Evolutionary conservation across 495 filamentous ascomycete species (phyloP), one percentile per base, ranked within the genome.

Genomic region (Penicillium psychrofluorescens): DNA sequence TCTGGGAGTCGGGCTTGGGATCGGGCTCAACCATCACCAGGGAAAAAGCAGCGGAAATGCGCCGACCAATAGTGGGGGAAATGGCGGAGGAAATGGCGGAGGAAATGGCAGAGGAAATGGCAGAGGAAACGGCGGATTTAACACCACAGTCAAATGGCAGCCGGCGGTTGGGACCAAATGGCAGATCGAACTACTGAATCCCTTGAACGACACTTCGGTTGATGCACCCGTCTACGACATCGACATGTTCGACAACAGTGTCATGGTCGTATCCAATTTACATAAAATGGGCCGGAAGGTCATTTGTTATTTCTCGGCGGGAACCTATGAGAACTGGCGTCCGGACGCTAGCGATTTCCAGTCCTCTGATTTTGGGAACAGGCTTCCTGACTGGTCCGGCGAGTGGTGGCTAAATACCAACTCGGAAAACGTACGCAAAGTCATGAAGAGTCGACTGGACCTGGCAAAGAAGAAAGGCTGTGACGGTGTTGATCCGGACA

Each of bases 221-320:
- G 64, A 77, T 36, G 75, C 71, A 0, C 38, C 62, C 4, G 62
- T 83, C 46, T 83, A 75, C 61, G 79, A 83, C 59, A 76, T 83
- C 40, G 81, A 85, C 44, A 68, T 85, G 4, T 81, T 80, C 64
- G 59, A 67, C 40, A 83, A 75, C 40, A 35, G 55, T 15, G 56
- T 56, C 6, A 49, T 60, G 12, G 67, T 55, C 3, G 79, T 83
- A 43, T 43, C 60, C 5, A 45, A 55, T 0, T 64, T 85, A 1
- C 76, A 83, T 35, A 34, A 30, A 4, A 44, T 60, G 28, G 66
- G 64, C 10, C 68, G 76, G 43, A 80, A 72, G 36, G 77, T 85
- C 22, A 83, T 87, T 44, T 88, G 84, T 68, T 88, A 87, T 57
- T 87, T 86, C 65, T 79, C 74, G 9, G 84, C 82, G 1, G 84